These are phyloP conservation scores for Hsuehochloa calcarea DNA, from an alignment of 176 grass and related monocot species.

Conservation along the genomic window DNA sequence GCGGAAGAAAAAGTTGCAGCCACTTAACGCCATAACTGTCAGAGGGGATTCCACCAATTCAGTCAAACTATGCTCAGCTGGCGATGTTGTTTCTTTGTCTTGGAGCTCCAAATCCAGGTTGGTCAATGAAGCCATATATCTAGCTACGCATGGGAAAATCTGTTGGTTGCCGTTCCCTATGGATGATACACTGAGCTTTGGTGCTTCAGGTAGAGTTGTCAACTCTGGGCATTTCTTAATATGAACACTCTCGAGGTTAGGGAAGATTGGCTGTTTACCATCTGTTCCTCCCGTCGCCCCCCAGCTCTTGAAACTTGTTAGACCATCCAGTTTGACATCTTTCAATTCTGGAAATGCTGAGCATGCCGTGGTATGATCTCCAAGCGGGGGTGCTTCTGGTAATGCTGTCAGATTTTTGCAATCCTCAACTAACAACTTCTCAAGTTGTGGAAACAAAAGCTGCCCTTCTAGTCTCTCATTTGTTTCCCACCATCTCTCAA, in stretches of 20 bases:
- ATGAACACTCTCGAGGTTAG: not conserved
- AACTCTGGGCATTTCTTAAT: not conserved
- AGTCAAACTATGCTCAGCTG: too few species aligned
- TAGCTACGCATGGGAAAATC: too few species aligned
- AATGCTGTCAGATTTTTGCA: too few species aligned
- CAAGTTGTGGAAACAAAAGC: too few species aligned
- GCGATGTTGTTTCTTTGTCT: not conserved
- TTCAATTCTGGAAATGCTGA: not conserved
- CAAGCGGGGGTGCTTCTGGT: not conserved
- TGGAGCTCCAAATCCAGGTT: not conserved
- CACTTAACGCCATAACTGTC: rapidly evolving
- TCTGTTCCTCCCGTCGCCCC: rapidly evolving
- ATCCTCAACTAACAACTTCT: too few species aligned
- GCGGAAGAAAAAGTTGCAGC: not conserved
- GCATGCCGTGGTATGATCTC: not conserved
- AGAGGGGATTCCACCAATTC: not conserved
- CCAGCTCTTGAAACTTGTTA: not conserved
- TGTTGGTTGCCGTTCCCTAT: not conserved
- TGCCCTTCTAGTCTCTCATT: too few species aligned
- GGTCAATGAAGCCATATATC: not conserved
- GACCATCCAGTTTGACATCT: rapidly evolving
- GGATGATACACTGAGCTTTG: not conserved
- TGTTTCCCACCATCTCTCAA: too few species aligned
- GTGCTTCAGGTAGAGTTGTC: not conserved
- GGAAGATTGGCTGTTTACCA: not conserved